phyloP scores from a whole-genome alignment of 306 rosid genomes.

The Prunus fruticosa region DNA sequence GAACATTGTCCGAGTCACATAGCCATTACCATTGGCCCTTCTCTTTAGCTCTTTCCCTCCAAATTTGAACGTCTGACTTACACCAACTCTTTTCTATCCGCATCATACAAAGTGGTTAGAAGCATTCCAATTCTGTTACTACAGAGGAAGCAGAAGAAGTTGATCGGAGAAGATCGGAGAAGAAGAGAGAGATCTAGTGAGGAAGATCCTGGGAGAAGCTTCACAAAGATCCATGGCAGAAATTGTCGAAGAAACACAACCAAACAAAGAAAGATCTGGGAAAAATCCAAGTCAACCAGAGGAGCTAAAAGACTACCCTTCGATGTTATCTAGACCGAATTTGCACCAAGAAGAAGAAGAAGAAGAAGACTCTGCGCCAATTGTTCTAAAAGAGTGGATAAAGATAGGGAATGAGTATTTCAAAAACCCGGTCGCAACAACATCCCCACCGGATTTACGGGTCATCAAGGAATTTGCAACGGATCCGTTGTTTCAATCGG shows the following conservation, averaged over 20 bases:
- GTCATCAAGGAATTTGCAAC: neutral
- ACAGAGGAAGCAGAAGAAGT: neutral
- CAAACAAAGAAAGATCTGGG: neutral
- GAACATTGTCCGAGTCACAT: neutral
- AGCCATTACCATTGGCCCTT: neutral
- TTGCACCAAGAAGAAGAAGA: neutral
- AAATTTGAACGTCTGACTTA: neutral
- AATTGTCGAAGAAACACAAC: neutral
- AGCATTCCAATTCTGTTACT: neutral
- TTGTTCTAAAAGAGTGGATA: neutral
- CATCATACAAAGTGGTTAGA: neutral
- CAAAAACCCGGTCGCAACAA: neutral
- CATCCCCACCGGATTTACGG: neutral
- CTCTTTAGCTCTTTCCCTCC: slow-evolving; percentile 1
- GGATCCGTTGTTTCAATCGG: neutral
- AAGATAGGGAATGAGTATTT: neutral
- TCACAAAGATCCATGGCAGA: neutral
- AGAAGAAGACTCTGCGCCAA: neutral
- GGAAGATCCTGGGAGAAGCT: neutral
- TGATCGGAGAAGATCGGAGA: neutral
- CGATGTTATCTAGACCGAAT: neutral
- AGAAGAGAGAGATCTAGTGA: neutral
- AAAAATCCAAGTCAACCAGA: too few relatives aligned
- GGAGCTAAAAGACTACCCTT: neutral
- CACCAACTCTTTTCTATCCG: neutral